Evolutionary conservation across 768 basidiomycete species (phyloP).

Genomic region (Tylopilus rubrobrunneus): DNA sequence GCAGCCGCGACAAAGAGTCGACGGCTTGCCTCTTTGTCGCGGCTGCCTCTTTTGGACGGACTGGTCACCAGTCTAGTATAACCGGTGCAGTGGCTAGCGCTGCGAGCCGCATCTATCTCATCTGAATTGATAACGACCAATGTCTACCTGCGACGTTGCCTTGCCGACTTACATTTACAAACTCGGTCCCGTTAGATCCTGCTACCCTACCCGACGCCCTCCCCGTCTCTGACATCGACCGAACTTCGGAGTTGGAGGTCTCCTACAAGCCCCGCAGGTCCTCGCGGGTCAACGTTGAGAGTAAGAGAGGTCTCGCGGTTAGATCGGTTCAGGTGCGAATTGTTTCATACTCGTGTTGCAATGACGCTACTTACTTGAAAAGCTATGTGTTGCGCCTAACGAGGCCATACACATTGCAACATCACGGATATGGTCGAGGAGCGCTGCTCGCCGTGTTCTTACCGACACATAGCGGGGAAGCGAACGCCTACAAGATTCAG

Average conservation of each 20-base stretch:
- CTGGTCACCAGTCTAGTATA: too few relatives aligned
- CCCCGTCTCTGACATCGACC: constrained; percentile 49
- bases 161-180: constrained; percentile 59
- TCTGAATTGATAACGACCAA: background rate
- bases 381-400: too few relatives aligned
- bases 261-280: too few relatives aligned
- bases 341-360: background rate
- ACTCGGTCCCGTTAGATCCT: constrained; percentile 37
- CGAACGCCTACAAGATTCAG: background rate
- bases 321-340: background rate
- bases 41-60: too few relatives aligned
- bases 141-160: constrained; percentile 1
- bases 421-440: background rate
- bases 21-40: too few relatives aligned
- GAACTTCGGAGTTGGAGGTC: constrained; percentile 37
- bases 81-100: too few relatives aligned
- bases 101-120: too few relatives aligned
- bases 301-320: background rate
- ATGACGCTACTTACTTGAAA: background rate
- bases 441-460: background rate
- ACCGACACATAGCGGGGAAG: background rate
- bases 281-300: background rate
- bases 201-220: constrained; percentile 40
- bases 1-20: too few relatives aligned
- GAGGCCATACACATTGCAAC: background rate